Conservation (phyloP, 495 filamentous ascomycete genomes). For the Lophiostoma macrostomum region DNA sequence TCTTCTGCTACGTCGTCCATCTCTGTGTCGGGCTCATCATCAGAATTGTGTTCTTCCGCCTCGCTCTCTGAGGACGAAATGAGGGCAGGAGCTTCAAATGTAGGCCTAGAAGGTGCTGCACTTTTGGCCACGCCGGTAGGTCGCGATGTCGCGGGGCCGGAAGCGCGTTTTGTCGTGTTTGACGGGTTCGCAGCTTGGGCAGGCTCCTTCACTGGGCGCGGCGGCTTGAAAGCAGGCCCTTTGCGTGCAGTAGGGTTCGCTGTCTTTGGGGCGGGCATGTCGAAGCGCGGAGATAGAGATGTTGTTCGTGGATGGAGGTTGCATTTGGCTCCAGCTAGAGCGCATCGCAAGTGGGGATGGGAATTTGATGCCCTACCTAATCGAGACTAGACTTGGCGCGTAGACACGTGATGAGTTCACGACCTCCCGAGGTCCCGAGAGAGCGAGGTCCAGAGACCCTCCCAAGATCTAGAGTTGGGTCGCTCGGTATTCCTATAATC, state of each 20-base stretch:
- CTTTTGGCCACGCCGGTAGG: slow-evolving; percentile 11
- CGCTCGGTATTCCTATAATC: too few species aligned
- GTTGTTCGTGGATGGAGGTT: not conserved
- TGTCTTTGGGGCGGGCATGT: not conserved
- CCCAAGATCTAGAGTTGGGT: too few species aligned
- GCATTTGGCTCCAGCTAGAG: too few species aligned
- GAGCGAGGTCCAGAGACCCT: too few species aligned
- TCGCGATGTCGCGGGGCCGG: slow-evolving; percentile 7
- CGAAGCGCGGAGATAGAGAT: not conserved
- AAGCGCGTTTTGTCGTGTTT: slow-evolving; percentile 13
- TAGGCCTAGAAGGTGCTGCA: not conserved
- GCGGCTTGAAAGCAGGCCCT: slow-evolving; percentile 32
- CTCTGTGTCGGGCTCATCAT: slow-evolving; percentile 53
- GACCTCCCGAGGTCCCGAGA: too few species aligned
- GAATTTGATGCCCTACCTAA: too few species aligned
- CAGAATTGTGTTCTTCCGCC: slow-evolving; percentile 8
- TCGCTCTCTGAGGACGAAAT: slow-evolving; percentile 26
- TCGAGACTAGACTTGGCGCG: too few species aligned
- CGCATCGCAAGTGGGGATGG: too few species aligned
- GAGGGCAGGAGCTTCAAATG: slow-evolving; percentile 2
- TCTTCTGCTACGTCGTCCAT: slow-evolving; percentile 63
- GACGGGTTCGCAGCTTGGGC: slow-evolving; percentile 4
- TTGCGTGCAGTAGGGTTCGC: slow-evolving; percentile 15
- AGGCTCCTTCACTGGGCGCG: slow-evolving; percentile 28
- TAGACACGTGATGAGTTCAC: too few species aligned